phyloP scores from a whole-genome alignment of 2,329 filamentous ascomycete species.

The Colletotrichum sp. region DNA sequence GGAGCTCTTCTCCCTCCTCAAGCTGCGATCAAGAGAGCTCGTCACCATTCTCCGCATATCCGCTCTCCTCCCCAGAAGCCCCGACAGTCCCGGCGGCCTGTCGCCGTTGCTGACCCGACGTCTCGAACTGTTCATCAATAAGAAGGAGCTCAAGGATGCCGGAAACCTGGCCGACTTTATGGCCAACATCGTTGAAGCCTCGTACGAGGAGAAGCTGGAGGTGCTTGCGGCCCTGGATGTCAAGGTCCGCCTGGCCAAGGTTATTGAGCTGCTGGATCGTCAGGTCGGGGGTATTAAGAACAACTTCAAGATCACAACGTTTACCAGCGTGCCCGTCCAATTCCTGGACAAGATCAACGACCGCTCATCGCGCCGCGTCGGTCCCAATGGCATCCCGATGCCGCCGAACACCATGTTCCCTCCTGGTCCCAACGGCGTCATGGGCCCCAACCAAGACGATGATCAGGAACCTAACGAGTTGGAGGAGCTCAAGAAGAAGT shows the following conservation, averaged over 20 bases:
- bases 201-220: conserved; percentile 88
- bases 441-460: conserved; percentile 57
- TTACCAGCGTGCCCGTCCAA: conserved; percentile 70
- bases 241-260: conserved; percentile 77
- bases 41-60: conserved; percentile 84
- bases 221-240: conserved; percentile 83
- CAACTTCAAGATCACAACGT: conserved; percentile 82
- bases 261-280: conserved; percentile 81
- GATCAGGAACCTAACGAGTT: conserved; percentile 89
- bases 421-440: conserved; percentile 26
- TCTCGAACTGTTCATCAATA: conserved; percentile 84
- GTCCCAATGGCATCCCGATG: conserved; percentile 17
- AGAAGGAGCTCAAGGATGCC: conserved; percentile 81
- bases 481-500: conserved; percentile 86
- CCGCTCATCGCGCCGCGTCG: conserved; percentile 14
- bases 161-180: conserved; percentile 94
- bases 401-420: conserved; percentile 22
- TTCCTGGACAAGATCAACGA: conserved; percentile 59
- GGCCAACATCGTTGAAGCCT: conserved; percentile 87
- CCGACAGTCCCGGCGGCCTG: conserved; percentile 63
- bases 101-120: conserved; percentile 86
- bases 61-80: conserved; percentile 72
- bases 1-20: conserved; percentile 78
- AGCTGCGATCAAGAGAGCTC: conserved; percentile 84
- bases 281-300: conserved; percentile 86